These are phyloP conservation scores for Didymella pomorum DNA, from an alignment of 2,329 filamentous ascomycete genomes.

Conservation along the genomic window DNA sequence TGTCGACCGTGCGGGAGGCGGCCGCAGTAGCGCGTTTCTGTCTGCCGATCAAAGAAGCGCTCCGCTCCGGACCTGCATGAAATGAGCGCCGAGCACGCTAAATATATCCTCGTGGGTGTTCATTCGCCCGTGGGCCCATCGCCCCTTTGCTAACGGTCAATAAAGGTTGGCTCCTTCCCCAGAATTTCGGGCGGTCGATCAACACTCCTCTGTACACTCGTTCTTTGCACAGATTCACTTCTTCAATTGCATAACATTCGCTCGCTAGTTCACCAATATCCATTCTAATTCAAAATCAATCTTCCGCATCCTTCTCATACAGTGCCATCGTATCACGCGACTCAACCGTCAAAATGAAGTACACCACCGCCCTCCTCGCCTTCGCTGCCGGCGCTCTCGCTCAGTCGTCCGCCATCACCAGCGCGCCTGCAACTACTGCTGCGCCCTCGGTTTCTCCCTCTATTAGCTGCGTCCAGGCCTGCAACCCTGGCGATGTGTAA, in stretches of 20 bases:
- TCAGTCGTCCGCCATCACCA: slow-evolving; percentile 50
- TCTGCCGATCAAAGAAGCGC: slow-evolving; percentile 32
- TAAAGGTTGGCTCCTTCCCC: slow-evolving; percentile 17
- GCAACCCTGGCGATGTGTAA: slow-evolving; percentile 56
- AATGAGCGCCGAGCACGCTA: slow-evolving; percentile 5
- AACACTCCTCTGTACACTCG: slow-evolving; percentile 21
- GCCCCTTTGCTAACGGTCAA: slow-evolving; percentile 18
- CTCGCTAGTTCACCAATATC: slow-evolving; percentile 11
- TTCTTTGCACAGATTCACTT: slow-evolving; percentile 17
- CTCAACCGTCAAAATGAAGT: slow-evolving; percentile 50
- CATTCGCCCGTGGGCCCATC: slow-evolving; percentile 5
- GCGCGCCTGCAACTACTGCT: slow-evolving; percentile 46
- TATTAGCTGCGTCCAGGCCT: slow-evolving; percentile 49
- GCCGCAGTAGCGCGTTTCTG: slow-evolving; percentile 30
- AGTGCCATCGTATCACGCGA: slow-evolving; percentile 14
- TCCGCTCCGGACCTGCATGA: slow-evolving; percentile 17
- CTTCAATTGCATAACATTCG: slow-evolving; percentile 17
- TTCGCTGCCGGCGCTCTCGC: slow-evolving; percentile 57
- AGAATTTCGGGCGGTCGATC: slow-evolving; percentile 4
- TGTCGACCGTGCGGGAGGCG: slow-evolving; percentile 7
- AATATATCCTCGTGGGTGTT: slow-evolving; percentile 13
- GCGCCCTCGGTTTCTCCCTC: slow-evolving; percentile 34
- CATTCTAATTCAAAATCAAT: slow-evolving; percentile 12
- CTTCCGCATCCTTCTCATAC: background rate
- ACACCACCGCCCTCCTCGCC: slow-evolving; percentile 55